A percentile compares a stretch with the other conserved stretches of the same genome.
phyloP scores from a whole-genome alignment of 495 filamentous ascomycete species.

The Glonium stellatum region DNA sequence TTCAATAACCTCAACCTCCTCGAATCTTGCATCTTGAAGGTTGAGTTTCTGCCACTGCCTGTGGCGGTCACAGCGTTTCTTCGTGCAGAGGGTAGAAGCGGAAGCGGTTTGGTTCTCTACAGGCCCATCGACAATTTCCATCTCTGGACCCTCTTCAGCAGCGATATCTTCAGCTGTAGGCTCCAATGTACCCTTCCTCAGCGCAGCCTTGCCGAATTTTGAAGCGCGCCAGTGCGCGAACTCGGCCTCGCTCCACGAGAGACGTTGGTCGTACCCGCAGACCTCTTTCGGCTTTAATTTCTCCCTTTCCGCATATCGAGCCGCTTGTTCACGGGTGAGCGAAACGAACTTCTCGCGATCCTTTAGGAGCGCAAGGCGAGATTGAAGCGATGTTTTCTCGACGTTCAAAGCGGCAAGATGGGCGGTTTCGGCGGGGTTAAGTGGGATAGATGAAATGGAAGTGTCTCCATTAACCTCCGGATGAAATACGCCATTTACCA shows the following conservation, averaged over 20 bases:
- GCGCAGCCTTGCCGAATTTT: conserved; percentile 22
- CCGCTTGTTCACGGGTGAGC: conserved; percentile 31
- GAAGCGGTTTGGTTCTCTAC: conserved; percentile 4
- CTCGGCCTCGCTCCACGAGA: conserved; percentile 55
- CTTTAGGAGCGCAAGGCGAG: conserved; percentile 32
- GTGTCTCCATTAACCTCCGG: not conserved
- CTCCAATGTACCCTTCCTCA: conserved; percentile 25
- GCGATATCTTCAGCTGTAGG: conserved; percentile 8
- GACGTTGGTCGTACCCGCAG: conserved; percentile 58
- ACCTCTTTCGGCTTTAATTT: conserved; percentile 49
- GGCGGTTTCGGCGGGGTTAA: conserved; percentile 25
- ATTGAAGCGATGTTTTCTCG: conserved; percentile 29
- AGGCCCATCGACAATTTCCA: not conserved
- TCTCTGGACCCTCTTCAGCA: conserved; percentile 1
- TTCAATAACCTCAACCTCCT: conserved; percentile 35
- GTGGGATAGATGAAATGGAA: conserved; percentile 7
- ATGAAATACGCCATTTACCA: not conserved
- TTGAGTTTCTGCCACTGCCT: conserved; percentile 36
- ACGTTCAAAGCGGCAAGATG: conserved; percentile 26
- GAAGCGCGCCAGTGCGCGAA: conserved; percentile 42
- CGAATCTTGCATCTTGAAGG: conserved; percentile 36
- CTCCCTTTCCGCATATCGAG: conserved; percentile 26
- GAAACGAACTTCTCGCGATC: conserved; percentile 37
- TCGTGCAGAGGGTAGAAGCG: conserved; percentile 27
- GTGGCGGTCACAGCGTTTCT: conserved; percentile 38